Evolutionary conservation across 1,139 yeast species (phyloP), one percentile per base, ranked within the genome.

Genomic region (Debaryomyces udenii): DNA sequence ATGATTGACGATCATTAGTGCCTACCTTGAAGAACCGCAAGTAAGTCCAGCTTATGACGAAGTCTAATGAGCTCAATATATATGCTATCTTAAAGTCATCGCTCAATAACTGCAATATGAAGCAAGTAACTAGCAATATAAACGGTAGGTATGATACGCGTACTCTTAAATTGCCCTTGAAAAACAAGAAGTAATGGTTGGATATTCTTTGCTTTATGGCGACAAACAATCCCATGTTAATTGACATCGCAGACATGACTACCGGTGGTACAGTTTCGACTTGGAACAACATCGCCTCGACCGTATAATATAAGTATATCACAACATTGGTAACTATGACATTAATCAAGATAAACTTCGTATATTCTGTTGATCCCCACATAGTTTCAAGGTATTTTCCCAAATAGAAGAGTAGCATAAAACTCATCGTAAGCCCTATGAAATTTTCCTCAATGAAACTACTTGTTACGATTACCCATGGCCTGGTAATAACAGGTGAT

Each of bases 181-280:
- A 63, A 37, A 72, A 61, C 20, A 72, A 51, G 35, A 74, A 53
- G 46, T 71, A 72, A 51, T 73, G 78, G 42, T 65, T 62, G 14
- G 74, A 66, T 13, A 73, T 70, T 29, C 78, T 50, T 51, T 73
- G 78, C 44, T 72, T 72, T 4, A 70, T 60, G 3, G 77, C 76
- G 9, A 72, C 70, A 9, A 74, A 52, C 24, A 72, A 56, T 13
- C 73, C 76, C 62, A 71, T 67, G 26, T 65, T 64, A 35, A 55
- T 61, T 44, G 72, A 67, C 66, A 63, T 63, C n/a, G 68, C 58
- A 1, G 70, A 55, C 32, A 62, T 53, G 6, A 68, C 62, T 11
- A 68, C 72, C 2, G 74, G 75, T 1, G 73, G 73, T 3, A 62
- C 74, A 45, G 66, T 38, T 52, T 65, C 38, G 59, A 68, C 7